These are phyloP conservation scores for Parmelia sp. DNA, from an alignment of 495 filamentous ascomycete genomes.

Conservation along the genomic window DNA sequence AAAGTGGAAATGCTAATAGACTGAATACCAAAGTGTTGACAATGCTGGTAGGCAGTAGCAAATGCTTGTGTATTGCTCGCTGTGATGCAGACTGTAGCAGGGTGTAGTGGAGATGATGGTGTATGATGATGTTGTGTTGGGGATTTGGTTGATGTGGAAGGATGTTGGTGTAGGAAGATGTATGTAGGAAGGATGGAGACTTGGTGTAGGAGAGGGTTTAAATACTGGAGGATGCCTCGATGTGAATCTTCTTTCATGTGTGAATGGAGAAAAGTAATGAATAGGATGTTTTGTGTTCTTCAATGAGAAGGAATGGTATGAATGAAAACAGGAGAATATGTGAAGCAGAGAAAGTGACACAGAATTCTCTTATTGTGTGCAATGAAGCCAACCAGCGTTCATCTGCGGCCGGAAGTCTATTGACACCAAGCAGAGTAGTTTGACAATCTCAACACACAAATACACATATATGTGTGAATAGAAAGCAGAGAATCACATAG, in stretches of 20 bases:
- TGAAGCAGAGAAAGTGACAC: not conserved
- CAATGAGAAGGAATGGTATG: not conserved
- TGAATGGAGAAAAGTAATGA: constrained; percentile 1
- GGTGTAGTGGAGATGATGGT: not conserved
- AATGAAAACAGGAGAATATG: not conserved
- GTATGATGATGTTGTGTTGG: too few relatives aligned
- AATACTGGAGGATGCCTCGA: constrained; percentile 1
- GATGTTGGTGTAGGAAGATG: not conserved
- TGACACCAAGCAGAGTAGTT: not conserved
- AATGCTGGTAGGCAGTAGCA: constrained; percentile 1
- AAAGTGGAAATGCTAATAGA: not conserved
- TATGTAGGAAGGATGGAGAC: constrained; percentile 3
- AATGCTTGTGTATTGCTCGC: not conserved
- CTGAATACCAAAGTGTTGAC: not conserved
- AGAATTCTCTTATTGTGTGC: not conserved
- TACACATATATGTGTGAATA: not conserved
- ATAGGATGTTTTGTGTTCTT: not conserved
- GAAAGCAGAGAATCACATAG: not conserved
- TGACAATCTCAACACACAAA: not conserved
- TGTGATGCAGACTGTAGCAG: constrained; percentile 1
- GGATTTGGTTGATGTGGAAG: too few relatives aligned
- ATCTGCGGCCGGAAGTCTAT: not conserved
- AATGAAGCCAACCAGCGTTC: constrained; percentile 2
- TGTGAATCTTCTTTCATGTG: not conserved
- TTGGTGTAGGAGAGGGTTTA: constrained; percentile 6